Evolutionary conservation across 208 protist genomes (phyloP).

Genomic region (Crithidia brevicula): DNA sequence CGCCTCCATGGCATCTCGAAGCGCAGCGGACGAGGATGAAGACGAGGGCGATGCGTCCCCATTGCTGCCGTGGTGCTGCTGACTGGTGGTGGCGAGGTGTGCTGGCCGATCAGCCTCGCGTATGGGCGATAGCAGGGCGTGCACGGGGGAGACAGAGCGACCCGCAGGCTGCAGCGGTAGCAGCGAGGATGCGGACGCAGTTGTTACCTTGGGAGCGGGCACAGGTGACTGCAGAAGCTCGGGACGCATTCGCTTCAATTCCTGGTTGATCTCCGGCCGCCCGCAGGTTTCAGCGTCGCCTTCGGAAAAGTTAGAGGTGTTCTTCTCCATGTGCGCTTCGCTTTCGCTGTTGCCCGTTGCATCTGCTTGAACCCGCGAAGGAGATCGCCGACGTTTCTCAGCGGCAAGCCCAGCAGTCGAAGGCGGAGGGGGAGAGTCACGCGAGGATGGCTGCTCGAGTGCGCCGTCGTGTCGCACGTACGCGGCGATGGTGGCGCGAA

Average conservation of each 20-base stretch:
- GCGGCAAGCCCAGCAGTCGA: too few relatives aligned
- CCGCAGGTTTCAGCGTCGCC: too few relatives aligned
- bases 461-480: conserved; percentile 24
- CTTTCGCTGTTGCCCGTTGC: neutral
- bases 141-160: conserved; percentile 22
- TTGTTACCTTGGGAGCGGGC: neutral
- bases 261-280: too few relatives aligned
- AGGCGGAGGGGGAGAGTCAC: too few relatives aligned
- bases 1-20: conserved; percentile 3
- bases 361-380: too few relatives aligned
- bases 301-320: too few relatives aligned
- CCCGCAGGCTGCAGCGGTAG: neutral
- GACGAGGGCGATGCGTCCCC: too few relatives aligned
- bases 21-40: neutral
- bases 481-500: conserved; percentile 8
- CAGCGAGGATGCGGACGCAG: neutral
- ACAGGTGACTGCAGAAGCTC: conserved; percentile 3
- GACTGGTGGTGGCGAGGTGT: too few relatives aligned
- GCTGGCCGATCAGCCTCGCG: neutral
- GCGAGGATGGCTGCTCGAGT: neutral
- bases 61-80: neutral
- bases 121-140: conserved; percentile 12
- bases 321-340: too few relatives aligned
- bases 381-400: neutral
- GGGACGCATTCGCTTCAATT: conserved; percentile 16